These are phyloP conservation scores for Aspergillus caelatus DNA, from an alignment of 2,329 filamentous ascomycete genomes.

Conservation along the genomic window DNA sequence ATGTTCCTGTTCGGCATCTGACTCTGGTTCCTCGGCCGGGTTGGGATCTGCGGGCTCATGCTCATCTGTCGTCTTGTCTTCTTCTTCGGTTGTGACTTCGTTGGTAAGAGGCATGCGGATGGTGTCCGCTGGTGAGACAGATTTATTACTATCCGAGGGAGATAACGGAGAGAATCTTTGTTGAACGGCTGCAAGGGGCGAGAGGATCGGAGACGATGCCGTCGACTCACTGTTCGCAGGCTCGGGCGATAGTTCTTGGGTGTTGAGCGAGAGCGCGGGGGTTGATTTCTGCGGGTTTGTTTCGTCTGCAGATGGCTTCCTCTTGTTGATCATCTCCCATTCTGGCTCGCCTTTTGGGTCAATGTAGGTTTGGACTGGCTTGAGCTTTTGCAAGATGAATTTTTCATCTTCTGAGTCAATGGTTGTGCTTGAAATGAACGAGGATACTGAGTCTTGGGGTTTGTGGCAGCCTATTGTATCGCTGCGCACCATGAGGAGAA, in stretches of 20 bases:
- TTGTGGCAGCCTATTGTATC: conserved; percentile 13
- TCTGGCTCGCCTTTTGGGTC: conserved; percentile 23
- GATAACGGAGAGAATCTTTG: conserved; percentile 21
- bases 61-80: conserved; percentile 13
- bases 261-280: conserved; percentile 18
- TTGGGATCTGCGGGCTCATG: conserved; percentile 7
- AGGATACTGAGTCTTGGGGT: conserved; percentile 21
- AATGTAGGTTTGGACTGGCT: conserved; percentile 19
- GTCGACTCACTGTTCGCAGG: conserved; percentile 14
- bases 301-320: conserved; percentile 9
- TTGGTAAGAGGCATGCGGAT: conserved; percentile 22
- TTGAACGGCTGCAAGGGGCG: conserved; percentile 16
- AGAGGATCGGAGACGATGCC: conserved; percentile 19
- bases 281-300: conserved; percentile 2
- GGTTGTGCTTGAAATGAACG: conserved; percentile 20
- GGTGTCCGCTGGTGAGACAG: conserved; percentile 20
- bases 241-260: conserved; percentile 16
- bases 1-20: background rate
- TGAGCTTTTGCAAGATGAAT: conserved; percentile 19
- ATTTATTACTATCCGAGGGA: conserved; percentile 14
- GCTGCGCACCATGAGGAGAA: conserved; percentile 13
- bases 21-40: background rate
- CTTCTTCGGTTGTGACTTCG: conserved; percentile 14
- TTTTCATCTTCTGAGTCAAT: conserved; percentile 19
- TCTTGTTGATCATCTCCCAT: conserved; percentile 27